Base-by-base conservation (phyloP, 768 basidiomycete genomes). In the Trametes sanguinea region DNA sequence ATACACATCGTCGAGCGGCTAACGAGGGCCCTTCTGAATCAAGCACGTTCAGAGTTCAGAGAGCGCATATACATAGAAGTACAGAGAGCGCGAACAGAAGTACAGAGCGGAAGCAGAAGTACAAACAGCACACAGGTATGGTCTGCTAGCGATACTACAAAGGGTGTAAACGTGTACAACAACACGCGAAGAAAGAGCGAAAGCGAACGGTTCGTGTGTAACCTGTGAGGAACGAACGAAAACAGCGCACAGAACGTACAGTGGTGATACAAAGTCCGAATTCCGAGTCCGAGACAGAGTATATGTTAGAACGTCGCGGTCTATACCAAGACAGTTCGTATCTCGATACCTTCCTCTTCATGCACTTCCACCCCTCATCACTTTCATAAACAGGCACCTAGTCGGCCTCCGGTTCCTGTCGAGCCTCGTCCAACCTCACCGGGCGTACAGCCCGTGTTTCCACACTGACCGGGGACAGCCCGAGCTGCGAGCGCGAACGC, bases 401-500 rank as follows among this genome's bases (percentile, higher is more conserved):
- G 6, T 7, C 40, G 35, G 6, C 35, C 6, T 37, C 11, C 35
- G 35, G 35, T 4, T 43, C 2, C 32, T 22, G 17, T 33, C 33
- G 32, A 44, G 14, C 6, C 14, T 43, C 56, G 6, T 57, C 55
- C 22, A n/a, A 17, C 17, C 29, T 37, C 11, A 35, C n/a, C 2
- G 53, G 27, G 13, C 30, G 42, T 16, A 51, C 55, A 9, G 52
- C 47, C 13, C 53, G 60, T 29, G 46, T 54, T 51, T 61, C 57
- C 3, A 57, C 55, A n/a, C 42, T 46, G 4, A 52, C 55, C 17
- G 48, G 44, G 45, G 51, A 51, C 10, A 57, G 51, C 29, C 55
- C 64, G 43, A 61, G 43, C 52, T 62, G 63, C 33, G 57, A 55
- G 8, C 50, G 47, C 33, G 53, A 58, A 1, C 57, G 46, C 62